These are phyloP conservation scores for Pythium folliculosum DNA, from an alignment of 352 stramenopile species.

Conservation along the genomic window DNA sequence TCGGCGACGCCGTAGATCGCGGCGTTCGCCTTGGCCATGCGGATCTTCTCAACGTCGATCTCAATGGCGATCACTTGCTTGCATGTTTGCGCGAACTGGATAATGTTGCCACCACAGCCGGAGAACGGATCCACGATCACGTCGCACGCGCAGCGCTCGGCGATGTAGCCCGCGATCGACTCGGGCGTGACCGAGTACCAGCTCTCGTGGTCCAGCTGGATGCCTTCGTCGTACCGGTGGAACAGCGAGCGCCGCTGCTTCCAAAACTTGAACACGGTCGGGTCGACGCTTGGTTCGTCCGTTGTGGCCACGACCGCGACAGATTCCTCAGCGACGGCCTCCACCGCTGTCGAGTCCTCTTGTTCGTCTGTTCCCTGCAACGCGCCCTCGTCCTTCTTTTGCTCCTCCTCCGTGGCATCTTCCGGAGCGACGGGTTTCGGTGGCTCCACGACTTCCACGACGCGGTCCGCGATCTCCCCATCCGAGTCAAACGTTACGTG, in stretches of 20 bases:
- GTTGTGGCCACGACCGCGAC: background rate
- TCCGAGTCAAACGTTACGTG: constrained; percentile 71
- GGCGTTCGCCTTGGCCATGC: constrained; percentile 90
- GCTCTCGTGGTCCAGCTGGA: constrained; percentile 91
- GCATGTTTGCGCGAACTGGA: constrained; percentile 90
- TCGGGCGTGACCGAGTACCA: constrained; percentile 95
- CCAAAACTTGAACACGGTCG: constrained; percentile 87
- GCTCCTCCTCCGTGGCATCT: background rate
- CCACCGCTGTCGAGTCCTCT: no score
- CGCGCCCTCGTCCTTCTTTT: background rate
- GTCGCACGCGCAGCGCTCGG: constrained; percentile 72
- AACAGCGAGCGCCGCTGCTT: constrained; percentile 88
- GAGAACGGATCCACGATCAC: constrained; percentile 92
- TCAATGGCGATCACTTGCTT: constrained; percentile 93
- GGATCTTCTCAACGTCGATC: constrained; percentile 88
- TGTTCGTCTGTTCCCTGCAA: no score
- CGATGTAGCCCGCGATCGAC: constrained; percentile 87
- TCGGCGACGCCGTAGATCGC: constrained; percentile 89
- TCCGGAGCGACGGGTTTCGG: background rate
- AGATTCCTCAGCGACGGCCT: background rate
- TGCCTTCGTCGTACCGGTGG: constrained; percentile 89
- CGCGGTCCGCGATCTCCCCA: constrained; percentile 48
- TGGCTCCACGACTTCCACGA: constrained; percentile 37
- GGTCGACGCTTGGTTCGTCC: constrained; percentile 5
- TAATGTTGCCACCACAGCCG: constrained; percentile 92